Evolutionary conservation across 2,329 filamentous ascomycete genomes (phyloP), one percentile per base, ranked within the genome.

Genomic region (Fusarium caatingaense): DNA sequence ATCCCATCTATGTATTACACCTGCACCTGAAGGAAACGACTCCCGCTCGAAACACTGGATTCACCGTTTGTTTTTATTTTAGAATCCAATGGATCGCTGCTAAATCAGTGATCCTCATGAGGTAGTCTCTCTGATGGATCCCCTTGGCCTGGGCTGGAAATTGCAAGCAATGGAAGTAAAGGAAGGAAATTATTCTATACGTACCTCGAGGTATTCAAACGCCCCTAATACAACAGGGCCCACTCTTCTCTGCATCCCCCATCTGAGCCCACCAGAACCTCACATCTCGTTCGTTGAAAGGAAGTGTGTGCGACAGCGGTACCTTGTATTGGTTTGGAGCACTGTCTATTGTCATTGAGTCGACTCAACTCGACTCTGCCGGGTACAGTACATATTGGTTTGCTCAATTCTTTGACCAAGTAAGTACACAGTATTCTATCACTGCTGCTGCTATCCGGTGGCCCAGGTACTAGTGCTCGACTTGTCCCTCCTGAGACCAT

Each of bases 11-110:
- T 25, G 20, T 25, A 37, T 21, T 37, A 20, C 42, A 37, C 48
- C 48, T 59, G 30, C 60, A 64, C 51, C 60, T 64, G 51, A 51
- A 50, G 40, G 46, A 65, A 59, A 60, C 56, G 56, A 47, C 41
- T 61, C 64, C 68, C 51, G 64, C 64, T 71, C 55, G 64, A 71
- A 71, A 71, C 68, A 50, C 49, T 53, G 45, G 56, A 44, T 71
- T 68, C 60, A 62, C 55, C 51, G 64, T 70, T 71, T 64, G 55
- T 70, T 68, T 68, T 71, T 60, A 68, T 64, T 70, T 70, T 60
- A 53, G 41, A 57, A 58, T 5, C 10, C 18, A 57, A 66, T 60
- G 66, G 47, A 62, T 58, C 66, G 46, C 63, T 60, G 56, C 37
- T 40, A 57, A 48, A 30, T 48, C 32, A 40, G 41, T 58, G 37